Conservation (phyloP, 345 rosid genomes). For the Eucalyptus tenuipes region DNA sequence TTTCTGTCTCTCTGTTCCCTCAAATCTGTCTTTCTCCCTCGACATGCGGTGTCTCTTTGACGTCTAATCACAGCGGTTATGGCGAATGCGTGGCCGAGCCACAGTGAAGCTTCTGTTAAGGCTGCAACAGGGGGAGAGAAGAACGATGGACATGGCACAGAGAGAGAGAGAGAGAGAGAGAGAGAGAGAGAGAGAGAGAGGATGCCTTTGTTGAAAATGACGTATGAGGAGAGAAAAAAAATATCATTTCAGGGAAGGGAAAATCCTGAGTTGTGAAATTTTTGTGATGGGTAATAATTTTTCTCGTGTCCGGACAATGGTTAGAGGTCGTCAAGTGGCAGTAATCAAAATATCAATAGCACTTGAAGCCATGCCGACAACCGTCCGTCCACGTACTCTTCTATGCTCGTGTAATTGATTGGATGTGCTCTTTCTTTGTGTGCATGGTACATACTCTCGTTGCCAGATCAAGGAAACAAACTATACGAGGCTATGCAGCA, state of each 20-base stretch:
- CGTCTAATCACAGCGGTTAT: not conserved
- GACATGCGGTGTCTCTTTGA: not conserved
- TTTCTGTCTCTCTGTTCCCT: not conserved
- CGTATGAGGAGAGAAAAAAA: not conserved
- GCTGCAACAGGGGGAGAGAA: not conserved
- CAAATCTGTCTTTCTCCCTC: not conserved
- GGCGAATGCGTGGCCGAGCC: not conserved
- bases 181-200: not conserved
- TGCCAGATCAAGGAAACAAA: slow-evolving; percentile 2
- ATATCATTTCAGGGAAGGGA: not conserved
- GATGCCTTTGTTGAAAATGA: not conserved
- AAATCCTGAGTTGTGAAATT: not conserved
- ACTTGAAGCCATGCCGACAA: too few species aligned
- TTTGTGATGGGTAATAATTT: not conserved
- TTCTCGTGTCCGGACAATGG: not conserved
- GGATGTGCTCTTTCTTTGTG: not conserved
- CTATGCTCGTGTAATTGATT: not conserved
- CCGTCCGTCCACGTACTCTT: not conserved
- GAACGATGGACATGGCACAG: not conserved
- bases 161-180: not conserved
- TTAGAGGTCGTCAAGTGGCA: not conserved
- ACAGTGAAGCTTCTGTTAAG: not conserved
- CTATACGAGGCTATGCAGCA: slow-evolving; percentile 9
- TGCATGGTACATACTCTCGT: not conserved
- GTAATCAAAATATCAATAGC: not conserved